These are phyloP conservation scores for Rhamnella rubrinervis DNA, from an alignment of 331 rosid genomes.

Conservation along the genomic window DNA sequence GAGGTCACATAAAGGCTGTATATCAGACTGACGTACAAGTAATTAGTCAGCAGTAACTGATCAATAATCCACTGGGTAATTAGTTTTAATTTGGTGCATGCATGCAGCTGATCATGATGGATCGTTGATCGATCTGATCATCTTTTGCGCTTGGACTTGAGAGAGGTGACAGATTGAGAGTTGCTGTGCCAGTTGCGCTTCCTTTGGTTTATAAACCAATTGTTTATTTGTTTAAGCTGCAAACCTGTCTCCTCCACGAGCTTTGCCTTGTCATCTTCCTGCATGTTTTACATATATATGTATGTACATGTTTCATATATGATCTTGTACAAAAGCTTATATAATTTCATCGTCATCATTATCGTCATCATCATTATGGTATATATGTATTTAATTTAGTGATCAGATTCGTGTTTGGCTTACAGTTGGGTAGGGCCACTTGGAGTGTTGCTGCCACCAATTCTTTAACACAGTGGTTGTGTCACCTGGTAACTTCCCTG, in stretches of 20 bases:
- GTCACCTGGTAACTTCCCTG: conserved; percentile 97
- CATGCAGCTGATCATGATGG: no score
- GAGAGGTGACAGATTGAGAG: conserved; percentile 86
- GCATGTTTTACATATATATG: conserved; percentile 5
- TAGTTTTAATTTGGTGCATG: no score
- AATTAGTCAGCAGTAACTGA: no score
- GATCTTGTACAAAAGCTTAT: background rate
- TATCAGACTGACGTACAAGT: no score
- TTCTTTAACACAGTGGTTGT: conserved; percentile 85
- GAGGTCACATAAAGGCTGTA: no score
- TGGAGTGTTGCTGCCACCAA: conserved; percentile 99
- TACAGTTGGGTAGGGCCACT: conserved; percentile 99
- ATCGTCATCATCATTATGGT: background rate
- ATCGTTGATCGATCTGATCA: conserved; percentile 4
- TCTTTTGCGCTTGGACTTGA: conserved; percentile 97
- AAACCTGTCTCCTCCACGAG: conserved; percentile 97
- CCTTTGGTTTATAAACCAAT: conserved; percentile 98
- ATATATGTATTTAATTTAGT: background rate
- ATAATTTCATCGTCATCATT: no score
- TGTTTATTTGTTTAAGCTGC: conserved; percentile 97
- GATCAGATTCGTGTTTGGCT: conserved; percentile 20
- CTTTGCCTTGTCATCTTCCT: conserved; percentile 99
- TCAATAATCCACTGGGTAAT: no score
- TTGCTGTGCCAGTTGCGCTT: conserved; percentile 98
- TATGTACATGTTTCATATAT: no score